These are phyloP conservation scores for Penicillium digitatum DNA, from an alignment of 2,329 filamentous ascomycete genomes.

Conservation along the genomic window DNA sequence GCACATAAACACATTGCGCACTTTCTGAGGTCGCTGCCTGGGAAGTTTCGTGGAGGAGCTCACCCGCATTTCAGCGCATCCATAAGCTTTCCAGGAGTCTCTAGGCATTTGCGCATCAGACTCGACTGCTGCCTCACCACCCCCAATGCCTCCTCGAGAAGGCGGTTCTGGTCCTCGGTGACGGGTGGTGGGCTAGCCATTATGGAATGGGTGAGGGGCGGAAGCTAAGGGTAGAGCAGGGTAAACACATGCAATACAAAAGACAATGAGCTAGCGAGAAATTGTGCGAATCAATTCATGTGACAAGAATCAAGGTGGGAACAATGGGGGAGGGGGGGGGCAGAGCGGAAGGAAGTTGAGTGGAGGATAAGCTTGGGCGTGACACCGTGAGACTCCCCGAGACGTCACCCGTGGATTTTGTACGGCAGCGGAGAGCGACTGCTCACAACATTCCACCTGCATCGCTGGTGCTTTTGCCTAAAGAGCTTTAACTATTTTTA, in stretches of 20 bases:
- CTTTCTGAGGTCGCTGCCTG: constrained; percentile 26
- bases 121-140: constrained; percentile 96
- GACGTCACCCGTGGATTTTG: constrained; percentile 18
- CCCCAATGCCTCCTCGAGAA: constrained; percentile 94
- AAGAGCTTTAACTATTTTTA: background rate
- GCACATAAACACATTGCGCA: constrained; percentile 12
- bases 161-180: constrained; percentile 77
- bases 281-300: constrained; percentile 8
- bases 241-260: constrained; percentile 24
- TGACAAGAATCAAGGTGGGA: constrained; percentile 1
- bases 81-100: constrained; percentile 98
- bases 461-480: background rate
- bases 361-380: constrained; percentile 19
- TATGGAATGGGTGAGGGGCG: constrained; percentile 27
- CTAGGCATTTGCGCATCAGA: constrained; percentile 95
- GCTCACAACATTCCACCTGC: background rate
- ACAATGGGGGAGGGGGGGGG: constrained; percentile 1
- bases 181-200: constrained; percentile 56
- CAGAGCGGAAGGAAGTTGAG: constrained; percentile 22
- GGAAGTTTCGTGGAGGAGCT: constrained; percentile 35
- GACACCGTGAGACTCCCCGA: constrained; percentile 16
- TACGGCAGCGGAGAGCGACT: constrained; percentile 5
- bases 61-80: constrained; percentile 99
- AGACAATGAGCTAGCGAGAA: constrained; percentile 14
- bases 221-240: constrained; percentile 20